Evolutionary conservation across 192 early-diverging fungal genomes (phyloP), one percentile per base, ranked within the genome.

Genomic region (Chytriomyces hyalinus): DNA sequence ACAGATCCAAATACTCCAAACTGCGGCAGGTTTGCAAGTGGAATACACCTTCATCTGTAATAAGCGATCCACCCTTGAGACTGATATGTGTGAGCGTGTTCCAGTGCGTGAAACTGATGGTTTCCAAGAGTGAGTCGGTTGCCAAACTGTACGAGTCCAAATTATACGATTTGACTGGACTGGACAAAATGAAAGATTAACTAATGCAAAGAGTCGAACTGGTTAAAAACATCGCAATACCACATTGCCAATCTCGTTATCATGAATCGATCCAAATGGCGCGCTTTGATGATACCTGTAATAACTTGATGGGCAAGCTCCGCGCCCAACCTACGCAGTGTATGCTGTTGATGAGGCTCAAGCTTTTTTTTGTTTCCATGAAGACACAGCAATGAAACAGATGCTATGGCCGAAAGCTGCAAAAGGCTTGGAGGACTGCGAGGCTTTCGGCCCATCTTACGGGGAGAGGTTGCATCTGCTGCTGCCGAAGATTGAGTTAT

Each of bases 61-160:
- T 6, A 8, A 69, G 24, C 10, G 48, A 22, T 60, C 66, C 49
- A 11, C 70, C 70, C 20, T 51, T 68, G 24, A 80, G 67, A 20
- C 44, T 45, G 48, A 80, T 49, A 8, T 10, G n/a, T 8, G 17
- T 17, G 6, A 80, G 36, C 7, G 65, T 71, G 45, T 43, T 20
- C n/a, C 50, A 80, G 60, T 71, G 70, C 10, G 50, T 61, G 24
- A 49, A 36, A 6, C 67, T 22, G 44, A 78, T 68, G 13, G 73
- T 73, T 48, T 77, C 75, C 26, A 80, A 49, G 48, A 80, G 76
- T 0, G 75, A 78, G 49, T 80, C 80, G 61, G 80, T 80, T 6
- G 80, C 75, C 10, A 80, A 65, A 63, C 49, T 49, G 45, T 80
- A 80, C 5, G 64, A 68, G 57, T 78, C 80, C 11, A 80, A 63